phyloP scores from a whole-genome alignment of 345 rosid species.

The Lepidium sativum region DNA sequence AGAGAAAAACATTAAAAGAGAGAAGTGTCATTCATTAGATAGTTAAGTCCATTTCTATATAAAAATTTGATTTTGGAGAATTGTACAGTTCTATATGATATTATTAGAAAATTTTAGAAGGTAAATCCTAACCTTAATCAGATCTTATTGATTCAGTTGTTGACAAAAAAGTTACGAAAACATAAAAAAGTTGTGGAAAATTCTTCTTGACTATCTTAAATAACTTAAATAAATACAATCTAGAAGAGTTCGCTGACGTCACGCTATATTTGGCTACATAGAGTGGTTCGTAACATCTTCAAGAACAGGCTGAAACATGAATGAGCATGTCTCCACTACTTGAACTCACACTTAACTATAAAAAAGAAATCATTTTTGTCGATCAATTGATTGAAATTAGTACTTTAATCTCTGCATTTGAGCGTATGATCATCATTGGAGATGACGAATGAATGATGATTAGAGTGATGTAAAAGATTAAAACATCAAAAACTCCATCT shows the following conservation, averaged over 20 bases:
- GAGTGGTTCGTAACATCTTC: background rate
- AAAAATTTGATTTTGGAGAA: too few relatives aligned
- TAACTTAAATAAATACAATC: background rate
- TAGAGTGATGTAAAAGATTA: slow-evolving; percentile 13
- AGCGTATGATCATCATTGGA: slow-evolving; percentile 1
- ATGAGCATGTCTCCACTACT: slow-evolving; percentile 20
- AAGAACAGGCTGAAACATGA: slow-evolving; percentile 10
- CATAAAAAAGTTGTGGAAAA: background rate
- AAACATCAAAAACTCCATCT: slow-evolving; percentile 3
- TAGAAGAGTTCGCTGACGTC: background rate
- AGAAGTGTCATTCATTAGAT: background rate
- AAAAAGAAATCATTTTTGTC: background rate
- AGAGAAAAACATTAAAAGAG: background rate
- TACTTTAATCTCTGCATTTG: slow-evolving; percentile 3
- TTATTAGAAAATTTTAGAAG: too few relatives aligned
- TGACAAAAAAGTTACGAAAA: too few relatives aligned
- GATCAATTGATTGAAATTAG: background rate
- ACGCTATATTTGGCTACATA: background rate
- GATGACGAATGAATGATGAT: slow-evolving; percentile 28
- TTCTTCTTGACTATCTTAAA: background rate
- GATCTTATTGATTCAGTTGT: too few relatives aligned
- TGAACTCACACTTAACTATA: background rate
- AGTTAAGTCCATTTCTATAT: too few relatives aligned
- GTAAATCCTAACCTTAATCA: too few relatives aligned
- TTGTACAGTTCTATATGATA: too few relatives aligned